Evolutionary conservation across 805 yeast species (phyloP), one percentile per base, ranked within the genome.

Genomic region (Naumovozyma baii): DNA sequence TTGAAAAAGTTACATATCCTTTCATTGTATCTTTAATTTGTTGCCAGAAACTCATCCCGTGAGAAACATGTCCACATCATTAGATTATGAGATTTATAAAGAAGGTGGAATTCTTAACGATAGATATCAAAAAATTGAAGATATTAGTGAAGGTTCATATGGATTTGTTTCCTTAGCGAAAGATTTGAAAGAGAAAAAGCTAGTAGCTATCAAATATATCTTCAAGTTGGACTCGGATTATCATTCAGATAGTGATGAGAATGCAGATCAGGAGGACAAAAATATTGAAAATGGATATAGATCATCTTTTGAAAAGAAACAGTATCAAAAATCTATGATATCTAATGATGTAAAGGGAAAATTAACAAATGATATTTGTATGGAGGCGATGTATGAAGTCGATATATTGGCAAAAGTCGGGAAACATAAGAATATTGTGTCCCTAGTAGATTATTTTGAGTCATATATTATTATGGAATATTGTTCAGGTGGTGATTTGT

Each of bases 121-220:
- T 39, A 68, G 83, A 40, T 90, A 86, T 63, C 64, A 67, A 42
- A 80, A 80, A 50, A 69, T 86, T 17, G 77, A 75, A 42, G 84
- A 79, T 54, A 74, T 90, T 43, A 84, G 88, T 55, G 88, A 85
- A 59, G 97, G 97, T 22, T 85, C 96, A 0, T 90, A 85, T 61
- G 97, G 97, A 37, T 73, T 83, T 35, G 97, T 90, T 7, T 78
- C 94, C 2, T 69, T 90, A 18, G 96, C 95, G 8, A 78, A 77
- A 51, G 95, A 90, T 59, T 50, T 61, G 3, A 48, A 50, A 17
- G 68, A 70, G 18, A 62, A 66, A 30, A 64, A 67, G 40, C 62
- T 83, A 36, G 94, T 83, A 20, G 97, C 96, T 2, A 77, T 90
- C 44, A 88, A 90, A 63, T 84, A 83, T 57, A 80, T 87, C 40